A percentile compares a stretch with the other conserved stretches of the same genome.
Evolutionary conservation across 805 yeast species (phyloP).

Genomic region (Candida golubevii): DNA sequence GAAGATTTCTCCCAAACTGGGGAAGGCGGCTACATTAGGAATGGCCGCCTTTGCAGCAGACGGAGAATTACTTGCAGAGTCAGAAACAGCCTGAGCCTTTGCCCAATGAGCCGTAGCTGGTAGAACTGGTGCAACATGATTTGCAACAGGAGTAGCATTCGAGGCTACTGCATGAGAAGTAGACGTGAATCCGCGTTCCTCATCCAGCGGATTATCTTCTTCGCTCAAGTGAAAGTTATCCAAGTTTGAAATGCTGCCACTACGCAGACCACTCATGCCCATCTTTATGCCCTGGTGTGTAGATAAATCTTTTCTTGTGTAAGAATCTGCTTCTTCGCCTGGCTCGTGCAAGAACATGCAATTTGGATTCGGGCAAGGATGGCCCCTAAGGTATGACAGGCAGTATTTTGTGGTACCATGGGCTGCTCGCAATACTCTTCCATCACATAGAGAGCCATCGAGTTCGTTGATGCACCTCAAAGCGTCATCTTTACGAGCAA

Average conservation of each 20-base stretch:
- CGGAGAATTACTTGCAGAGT: conserved; percentile 34
- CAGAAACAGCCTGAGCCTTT: conserved; percentile 17
- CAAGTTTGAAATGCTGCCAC: conserved; percentile 13
- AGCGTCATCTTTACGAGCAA: conserved; percentile 91
- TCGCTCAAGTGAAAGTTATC: conserved; percentile 7
- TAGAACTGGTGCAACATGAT: conserved; percentile 39
- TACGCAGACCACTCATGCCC: conserved; percentile 38
- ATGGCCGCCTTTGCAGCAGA: conserved; percentile 32
- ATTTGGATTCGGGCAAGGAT: conserved; percentile 95
- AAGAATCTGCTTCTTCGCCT: conserved; percentile 98
- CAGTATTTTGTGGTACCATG: conserved; percentile 99
- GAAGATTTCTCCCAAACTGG: conserved; percentile 50
- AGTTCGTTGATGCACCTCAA: conserved; percentile 87
- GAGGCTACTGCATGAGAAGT: conserved; percentile 2
- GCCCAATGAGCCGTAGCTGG: conserved; percentile 51
- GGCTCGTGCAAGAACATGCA: conserved; percentile 99
- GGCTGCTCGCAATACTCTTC: conserved; percentile 85
- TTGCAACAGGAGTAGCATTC: conserved; percentile 8
- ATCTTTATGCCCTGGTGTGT: conserved; percentile 67
- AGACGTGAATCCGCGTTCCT: conserved; percentile 6
- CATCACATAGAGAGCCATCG: conserved; percentile 90
- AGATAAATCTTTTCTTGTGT: conserved; percentile 82
- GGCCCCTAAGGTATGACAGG: conserved; percentile 91
- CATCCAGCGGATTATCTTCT: conserved; percentile 11
- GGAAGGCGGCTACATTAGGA: conserved; percentile 53